A percentile compares a stretch with the other conserved stretches of the same genome.
Evolutionary conservation across 257 asterid species (phyloP).

Genomic region (Schizonepeta tenuifolia): DNA sequence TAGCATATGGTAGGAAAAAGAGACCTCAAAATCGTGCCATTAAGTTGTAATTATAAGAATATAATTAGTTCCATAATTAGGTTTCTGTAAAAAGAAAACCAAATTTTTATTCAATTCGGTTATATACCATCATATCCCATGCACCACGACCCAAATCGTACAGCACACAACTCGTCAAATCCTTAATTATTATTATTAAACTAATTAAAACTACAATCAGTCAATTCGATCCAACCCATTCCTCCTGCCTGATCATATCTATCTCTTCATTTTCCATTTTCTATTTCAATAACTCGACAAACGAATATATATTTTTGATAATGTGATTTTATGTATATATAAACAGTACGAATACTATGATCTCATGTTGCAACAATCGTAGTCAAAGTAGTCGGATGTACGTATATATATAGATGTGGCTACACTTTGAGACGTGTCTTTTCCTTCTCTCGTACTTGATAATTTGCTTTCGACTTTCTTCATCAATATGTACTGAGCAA

Average conservation of each 20-base stretch:
- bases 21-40: neutral
- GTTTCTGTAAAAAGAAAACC: no score
- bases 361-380: no score
- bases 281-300: neutral
- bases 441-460: neutral
- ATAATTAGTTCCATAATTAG: neutral
- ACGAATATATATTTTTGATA: no score
- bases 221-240: neutral
- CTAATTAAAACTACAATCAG: neutral
- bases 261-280: neutral
- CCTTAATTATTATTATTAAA: neutral
- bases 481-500: neutral
- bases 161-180: neutral
- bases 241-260: no score
- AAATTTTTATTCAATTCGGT: no score
- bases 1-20: neutral
- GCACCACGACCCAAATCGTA: neutral
- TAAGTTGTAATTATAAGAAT: neutral
- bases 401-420: neutral
- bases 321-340: no score
- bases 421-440: slow-evolving; percentile 16
- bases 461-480: neutral
- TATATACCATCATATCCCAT: slow-evolving; percentile 5
- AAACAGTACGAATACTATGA: no score
- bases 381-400: neutral